Base-by-base conservation (phyloP, 257 asterid species). In the Ilex asprella region DNA sequence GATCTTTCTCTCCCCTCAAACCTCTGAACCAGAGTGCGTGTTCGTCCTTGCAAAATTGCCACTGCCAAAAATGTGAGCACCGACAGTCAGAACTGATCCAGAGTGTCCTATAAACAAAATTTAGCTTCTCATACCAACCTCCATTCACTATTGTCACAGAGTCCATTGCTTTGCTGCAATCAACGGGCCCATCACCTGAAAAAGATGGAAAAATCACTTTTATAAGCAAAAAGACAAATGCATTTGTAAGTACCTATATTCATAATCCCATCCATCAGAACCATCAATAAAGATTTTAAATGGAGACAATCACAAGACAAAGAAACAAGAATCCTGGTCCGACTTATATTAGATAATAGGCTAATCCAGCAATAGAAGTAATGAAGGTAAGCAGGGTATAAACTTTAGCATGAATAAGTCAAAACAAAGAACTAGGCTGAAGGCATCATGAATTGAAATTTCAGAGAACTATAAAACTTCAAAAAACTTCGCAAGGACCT, bases 1-100 rank as follows among this genome's bases (percentile, higher is more conserved):
- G 60, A 3, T 29, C 59, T 80, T 72, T 89, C 96, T 69, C 80
- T 82, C 69, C 69, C 79, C 66, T 92, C 99, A 76, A 92, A 87
- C 71, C 91, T 92, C 83, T 92, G 94, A 70, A 92, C 99, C 81
- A 86, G 70, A 72, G 91, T 83, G 58, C 97, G 95, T 0, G 99
- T 92, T 83, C 96, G 82, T 79, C 99, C 99, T 62, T 65, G 86
- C 66, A 79, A 83, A 75, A 89, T 87, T 35, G 89, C 80, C 78
- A 89, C 96, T 89, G 89, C 62, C 67, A 84, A 58, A 58, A 58
- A 59, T 59, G 78, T 70, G 63, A 58, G 74, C 55, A 67, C 30
- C 32, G 62, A 31, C 39, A 54, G 67, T 68, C 59, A 73, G 46
- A 31, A 60, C 56, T 47, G 61, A 58, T 59, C 62, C 64, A 35